These are phyloP conservation scores for Neurospora sp. DNA, from an alignment of 495 filamentous ascomycete genomes.

Conservation along the genomic window DNA sequence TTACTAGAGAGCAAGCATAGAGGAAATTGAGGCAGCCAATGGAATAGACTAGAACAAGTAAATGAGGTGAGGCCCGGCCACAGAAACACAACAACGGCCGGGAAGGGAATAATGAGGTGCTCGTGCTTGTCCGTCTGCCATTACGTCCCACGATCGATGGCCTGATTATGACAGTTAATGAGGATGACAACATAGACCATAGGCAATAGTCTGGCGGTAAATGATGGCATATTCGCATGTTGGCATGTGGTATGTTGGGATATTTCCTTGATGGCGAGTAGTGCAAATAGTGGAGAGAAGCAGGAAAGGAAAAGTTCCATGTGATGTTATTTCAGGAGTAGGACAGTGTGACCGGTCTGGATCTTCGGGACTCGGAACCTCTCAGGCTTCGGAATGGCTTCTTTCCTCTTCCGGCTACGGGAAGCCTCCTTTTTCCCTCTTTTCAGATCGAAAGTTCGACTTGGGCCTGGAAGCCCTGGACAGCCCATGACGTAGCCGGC, in stretches of 20 bases:
- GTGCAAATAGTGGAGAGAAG: neutral
- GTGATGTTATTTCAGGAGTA: neutral
- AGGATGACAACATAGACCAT: neutral
- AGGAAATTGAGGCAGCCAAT: neutral
- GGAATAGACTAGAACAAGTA: neutral
- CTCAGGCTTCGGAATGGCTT: neutral
- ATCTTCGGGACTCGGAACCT: neutral
- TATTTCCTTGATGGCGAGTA: neutral
- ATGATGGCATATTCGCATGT: neutral
- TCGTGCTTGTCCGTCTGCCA: slow-evolving; percentile 9
- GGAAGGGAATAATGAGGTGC: neutral
- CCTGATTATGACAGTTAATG: neutral
- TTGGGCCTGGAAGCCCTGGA: neutral
- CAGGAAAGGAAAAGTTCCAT: neutral
- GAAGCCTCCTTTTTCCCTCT: neutral
- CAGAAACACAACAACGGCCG: neutral
- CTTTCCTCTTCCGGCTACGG: neutral
- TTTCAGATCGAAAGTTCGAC: neutral
- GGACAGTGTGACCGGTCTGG: neutral
- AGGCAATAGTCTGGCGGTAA: neutral
- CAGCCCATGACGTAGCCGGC: neutral
- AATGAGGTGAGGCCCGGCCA: neutral
- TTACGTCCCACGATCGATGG: neutral
- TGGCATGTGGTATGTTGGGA: neutral
- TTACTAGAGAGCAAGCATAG: neutral